Evolutionary conservation across 306 rosid genomes (phyloP).

Genomic region (Arachis hypogaea): DNA sequence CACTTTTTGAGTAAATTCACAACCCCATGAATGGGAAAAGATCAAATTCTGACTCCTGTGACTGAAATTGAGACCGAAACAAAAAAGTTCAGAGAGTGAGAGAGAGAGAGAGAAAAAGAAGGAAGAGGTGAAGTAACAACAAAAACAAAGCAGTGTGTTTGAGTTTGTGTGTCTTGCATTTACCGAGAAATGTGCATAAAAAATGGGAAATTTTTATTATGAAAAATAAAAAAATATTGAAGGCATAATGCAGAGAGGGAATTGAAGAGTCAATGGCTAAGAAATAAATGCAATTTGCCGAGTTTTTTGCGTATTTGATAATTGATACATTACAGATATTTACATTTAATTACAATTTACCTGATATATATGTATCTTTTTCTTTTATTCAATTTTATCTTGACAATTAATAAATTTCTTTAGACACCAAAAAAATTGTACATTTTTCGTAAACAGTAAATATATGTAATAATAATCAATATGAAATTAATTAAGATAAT

Average conservation of each 20-base stretch:
- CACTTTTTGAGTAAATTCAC: conserved; percentile 24
- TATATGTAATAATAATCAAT: no score
- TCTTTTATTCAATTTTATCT: no score
- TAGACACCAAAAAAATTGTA: no score
- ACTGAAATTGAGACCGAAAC: conserved; percentile 21
- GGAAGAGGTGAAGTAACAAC: conserved; percentile 22
- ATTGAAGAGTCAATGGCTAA: neutral
- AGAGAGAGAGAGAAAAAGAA: neutral
- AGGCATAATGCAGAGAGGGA: conserved; percentile 1
- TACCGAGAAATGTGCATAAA: conserved; percentile 19
- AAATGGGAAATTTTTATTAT: conserved; percentile 5
- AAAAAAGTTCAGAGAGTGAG: no score
- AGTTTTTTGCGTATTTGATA: no score
- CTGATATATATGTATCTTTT: no score
- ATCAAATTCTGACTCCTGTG: neutral
- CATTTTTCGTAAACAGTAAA: no score
- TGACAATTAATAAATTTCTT: no score
- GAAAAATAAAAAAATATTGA: conserved; percentile 22
- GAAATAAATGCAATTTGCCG: neutral
- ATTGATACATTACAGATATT: no score
- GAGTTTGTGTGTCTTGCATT: neutral
- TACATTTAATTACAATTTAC: no score
- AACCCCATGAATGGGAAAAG: conserved; percentile 35
- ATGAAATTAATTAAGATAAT: no score
- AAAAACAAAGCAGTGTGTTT: neutral